Conservation (phyloP, 2,329 filamentous ascomycete species). For the Blastomyces emzantsi region DNA sequence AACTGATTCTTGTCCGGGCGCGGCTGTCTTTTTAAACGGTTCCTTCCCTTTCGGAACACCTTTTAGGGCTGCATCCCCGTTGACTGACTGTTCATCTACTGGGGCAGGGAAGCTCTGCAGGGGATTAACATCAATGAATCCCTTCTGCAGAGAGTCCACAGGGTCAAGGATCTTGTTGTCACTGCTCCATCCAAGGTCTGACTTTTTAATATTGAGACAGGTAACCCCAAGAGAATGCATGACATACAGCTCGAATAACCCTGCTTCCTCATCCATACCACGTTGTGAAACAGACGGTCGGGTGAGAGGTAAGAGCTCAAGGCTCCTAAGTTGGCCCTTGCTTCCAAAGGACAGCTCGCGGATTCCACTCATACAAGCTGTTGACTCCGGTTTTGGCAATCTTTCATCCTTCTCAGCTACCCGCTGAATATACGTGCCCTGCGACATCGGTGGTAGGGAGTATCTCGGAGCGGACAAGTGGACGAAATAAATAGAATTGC, state of each 20-base stretch:
- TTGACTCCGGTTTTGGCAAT: constrained; percentile 81
- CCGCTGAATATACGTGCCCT: constrained; percentile 77
- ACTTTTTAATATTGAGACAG: constrained; percentile 73
- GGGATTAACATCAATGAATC: constrained; percentile 64
- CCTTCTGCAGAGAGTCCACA: constrained; percentile 65
- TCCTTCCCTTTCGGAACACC: constrained; percentile 23
- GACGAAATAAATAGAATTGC: constrained; percentile 96
- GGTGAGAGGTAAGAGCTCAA: constrained; percentile 72
- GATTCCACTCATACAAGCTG: constrained; percentile 93
- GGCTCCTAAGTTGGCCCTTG: constrained; percentile 76
- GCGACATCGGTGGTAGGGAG: constrained; percentile 66
- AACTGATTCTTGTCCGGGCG: constrained; percentile 21
- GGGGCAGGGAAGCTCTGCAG: constrained; percentile 46
- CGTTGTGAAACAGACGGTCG: constrained; percentile 44
- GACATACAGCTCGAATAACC: constrained; percentile 84
- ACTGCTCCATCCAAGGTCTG: constrained; percentile 82
- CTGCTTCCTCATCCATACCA: constrained; percentile 54
- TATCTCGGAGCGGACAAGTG: constrained; percentile 93
- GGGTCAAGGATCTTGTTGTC: constrained; percentile 79
- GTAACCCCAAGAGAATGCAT: constrained; percentile 98
- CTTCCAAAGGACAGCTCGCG: constrained; percentile 88
- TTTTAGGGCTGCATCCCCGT: constrained; percentile 28
- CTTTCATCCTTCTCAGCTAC: constrained; percentile 62
- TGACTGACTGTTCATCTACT: constrained; percentile 37
- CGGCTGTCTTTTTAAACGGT: constrained; percentile 34